These are phyloP conservation scores for Paraphaeosphaeria sporulosa DNA, from an alignment of 2,329 filamentous ascomycete species.

Conservation along the genomic window DNA sequence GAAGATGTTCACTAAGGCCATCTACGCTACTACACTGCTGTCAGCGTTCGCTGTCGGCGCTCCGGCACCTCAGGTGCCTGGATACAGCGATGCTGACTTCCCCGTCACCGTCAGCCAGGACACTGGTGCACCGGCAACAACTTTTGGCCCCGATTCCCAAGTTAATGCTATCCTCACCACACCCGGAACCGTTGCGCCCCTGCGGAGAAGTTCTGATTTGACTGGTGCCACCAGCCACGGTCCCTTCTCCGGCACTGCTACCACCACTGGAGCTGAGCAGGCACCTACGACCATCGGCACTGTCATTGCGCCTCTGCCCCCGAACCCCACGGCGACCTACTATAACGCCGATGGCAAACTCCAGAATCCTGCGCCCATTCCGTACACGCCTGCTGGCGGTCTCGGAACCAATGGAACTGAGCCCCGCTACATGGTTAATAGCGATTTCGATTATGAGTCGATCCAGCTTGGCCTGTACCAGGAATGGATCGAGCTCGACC, in stretches of 20 bases:
- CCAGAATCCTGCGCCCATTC: constrained; percentile 71
- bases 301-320: constrained; percentile 65
- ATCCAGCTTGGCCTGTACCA: constrained; percentile 78
- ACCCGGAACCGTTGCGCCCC: constrained; percentile 45
- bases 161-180: constrained; percentile 34
- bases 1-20: constrained; percentile 49
- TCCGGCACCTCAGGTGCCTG: constrained; percentile 52
- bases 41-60: constrained; percentile 47
- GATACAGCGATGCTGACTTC: constrained; percentile 56
- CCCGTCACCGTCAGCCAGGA: constrained; percentile 48
- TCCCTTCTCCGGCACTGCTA: constrained; percentile 70
- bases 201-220: constrained; percentile 57
- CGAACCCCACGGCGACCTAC: constrained; percentile 68
- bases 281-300: constrained; percentile 63
- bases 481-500: constrained; percentile 84
- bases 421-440: constrained; percentile 78
- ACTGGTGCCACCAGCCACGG: constrained; percentile 73
- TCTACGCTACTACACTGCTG: constrained; percentile 44
- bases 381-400: constrained; percentile 76
- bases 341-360: constrained; percentile 77
- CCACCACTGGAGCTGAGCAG: constrained; percentile 73
- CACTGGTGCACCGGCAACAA: constrained; percentile 46
- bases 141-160: constrained; percentile 55
- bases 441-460: constrained; percentile 85
- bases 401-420: constrained; percentile 78